A percentile compares a stretch with the other conserved stretches of the same genome.
These are phyloP conservation scores for Macroventuria anomochaeta DNA, from an alignment of 2,329 filamentous ascomycete genomes.

Conservation along the genomic window DNA sequence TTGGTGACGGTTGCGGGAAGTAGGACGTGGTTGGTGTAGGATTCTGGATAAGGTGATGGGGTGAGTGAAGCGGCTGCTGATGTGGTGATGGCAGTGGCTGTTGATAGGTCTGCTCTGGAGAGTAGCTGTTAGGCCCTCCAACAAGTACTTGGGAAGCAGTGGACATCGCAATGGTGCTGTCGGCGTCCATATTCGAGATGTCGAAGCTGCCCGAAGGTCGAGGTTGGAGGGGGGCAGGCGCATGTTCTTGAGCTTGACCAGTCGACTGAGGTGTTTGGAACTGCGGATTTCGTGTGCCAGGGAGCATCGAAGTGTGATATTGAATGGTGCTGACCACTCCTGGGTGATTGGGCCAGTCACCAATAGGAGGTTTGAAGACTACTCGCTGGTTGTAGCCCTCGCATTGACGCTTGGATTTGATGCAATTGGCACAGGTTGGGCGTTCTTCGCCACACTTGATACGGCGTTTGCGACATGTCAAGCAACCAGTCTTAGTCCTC, in stretches of 20 bases:
- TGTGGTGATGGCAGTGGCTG: slow-evolving; percentile 43
- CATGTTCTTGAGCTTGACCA: slow-evolving; percentile 27
- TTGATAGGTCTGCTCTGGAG: slow-evolving; percentile 36
- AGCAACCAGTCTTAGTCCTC: slow-evolving; percentile 88
- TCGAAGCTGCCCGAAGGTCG: slow-evolving; percentile 34
- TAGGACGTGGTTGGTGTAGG: slow-evolving; percentile 41
- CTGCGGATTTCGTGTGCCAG: slow-evolving; percentile 38
- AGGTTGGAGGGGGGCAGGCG: slow-evolving; percentile 38
- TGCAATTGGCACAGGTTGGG: slow-evolving; percentile 81
- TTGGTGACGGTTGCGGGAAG: slow-evolving; percentile 41
- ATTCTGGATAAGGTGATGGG: slow-evolving; percentile 39
- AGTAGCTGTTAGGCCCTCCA: slow-evolving; percentile 26
- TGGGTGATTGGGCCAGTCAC: slow-evolving; percentile 55
- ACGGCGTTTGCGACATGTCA: slow-evolving; percentile 90
- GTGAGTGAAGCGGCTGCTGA: slow-evolving; percentile 39
- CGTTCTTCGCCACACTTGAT: slow-evolving; percentile 97
- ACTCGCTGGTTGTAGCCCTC: slow-evolving; percentile 85
- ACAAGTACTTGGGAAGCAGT: slow-evolving; percentile 25
- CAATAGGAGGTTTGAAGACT: slow-evolving; percentile 77
- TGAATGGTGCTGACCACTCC: slow-evolving; percentile 47
- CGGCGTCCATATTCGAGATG: slow-evolving; percentile 18
- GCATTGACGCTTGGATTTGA: slow-evolving; percentile 83
- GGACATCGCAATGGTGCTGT: slow-evolving; percentile 13
- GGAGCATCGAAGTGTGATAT: slow-evolving; percentile 49
- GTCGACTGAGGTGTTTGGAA: slow-evolving; percentile 22